A percentile compares a stretch with the other conserved stretches of the same genome.
Evolutionary conservation across 2,329 filamentous ascomycete genomes (phyloP).

Genomic region (Fusarium xylarioides): DNA sequence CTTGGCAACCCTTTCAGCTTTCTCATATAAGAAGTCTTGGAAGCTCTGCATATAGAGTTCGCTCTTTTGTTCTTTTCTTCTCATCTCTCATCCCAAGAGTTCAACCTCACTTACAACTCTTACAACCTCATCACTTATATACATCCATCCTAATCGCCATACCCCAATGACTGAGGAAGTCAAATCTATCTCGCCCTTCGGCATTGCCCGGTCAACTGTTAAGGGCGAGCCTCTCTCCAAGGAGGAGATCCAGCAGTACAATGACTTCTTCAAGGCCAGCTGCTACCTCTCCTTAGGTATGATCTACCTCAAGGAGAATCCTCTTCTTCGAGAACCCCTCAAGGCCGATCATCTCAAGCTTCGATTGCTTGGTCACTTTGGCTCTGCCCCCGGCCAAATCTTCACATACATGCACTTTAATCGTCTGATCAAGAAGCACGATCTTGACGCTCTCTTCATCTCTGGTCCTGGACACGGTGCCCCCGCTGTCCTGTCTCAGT

Average conservation of each 20-base stretch:
- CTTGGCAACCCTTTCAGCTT: constrained; percentile 21
- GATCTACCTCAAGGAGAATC: constrained; percentile 81
- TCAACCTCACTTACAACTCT: constrained; percentile 25
- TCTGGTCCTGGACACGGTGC: constrained; percentile 83
- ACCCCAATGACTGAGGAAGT: constrained; percentile 50
- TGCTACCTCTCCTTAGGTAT: constrained; percentile 81
- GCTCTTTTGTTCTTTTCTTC: constrained; percentile 24
- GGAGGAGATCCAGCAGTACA: constrained; percentile 74
- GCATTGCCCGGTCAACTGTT: constrained; percentile 71
- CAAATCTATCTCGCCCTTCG: constrained; percentile 71
- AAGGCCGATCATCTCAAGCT: constrained; percentile 76
- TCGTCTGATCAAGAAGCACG: constrained; percentile 81
- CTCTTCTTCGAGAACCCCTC: constrained; percentile 74
- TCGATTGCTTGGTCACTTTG: constrained; percentile 80
- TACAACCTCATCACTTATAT: constrained; percentile 21
- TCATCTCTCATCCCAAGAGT: constrained; percentile 40
- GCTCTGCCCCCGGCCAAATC: constrained; percentile 80
- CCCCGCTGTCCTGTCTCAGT: constrained; percentile 78
- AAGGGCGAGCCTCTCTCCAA: constrained; percentile 68
- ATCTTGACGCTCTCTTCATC: constrained; percentile 76
- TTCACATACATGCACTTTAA: constrained; percentile 88
- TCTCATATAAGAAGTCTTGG: constrained; percentile 40
- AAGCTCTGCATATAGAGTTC: constrained; percentile 5
- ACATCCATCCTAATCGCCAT: constrained; percentile 9
- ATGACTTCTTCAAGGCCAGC: constrained; percentile 78